These are phyloP conservation scores for Aureoboletus auriporus DNA, from an alignment of 768 basidiomycete genomes.

Conservation along the genomic window DNA sequence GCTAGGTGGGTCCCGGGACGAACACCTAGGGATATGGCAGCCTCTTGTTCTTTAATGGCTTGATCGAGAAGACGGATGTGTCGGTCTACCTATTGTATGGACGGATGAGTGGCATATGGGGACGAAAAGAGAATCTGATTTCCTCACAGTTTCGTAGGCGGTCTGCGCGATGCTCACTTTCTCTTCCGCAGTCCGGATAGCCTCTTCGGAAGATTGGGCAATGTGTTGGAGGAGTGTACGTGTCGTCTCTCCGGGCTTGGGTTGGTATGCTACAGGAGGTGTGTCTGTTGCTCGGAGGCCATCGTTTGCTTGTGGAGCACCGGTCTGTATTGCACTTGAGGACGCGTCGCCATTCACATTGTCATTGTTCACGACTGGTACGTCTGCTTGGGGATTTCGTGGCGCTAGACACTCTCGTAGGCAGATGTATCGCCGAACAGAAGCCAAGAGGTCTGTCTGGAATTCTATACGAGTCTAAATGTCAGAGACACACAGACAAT, in stretches of 20 bases:
- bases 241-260: constrained; percentile 34
- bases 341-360: background rate
- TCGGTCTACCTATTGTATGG: constrained; percentile 58
- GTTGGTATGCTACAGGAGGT: background rate
- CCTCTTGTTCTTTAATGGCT: constrained; percentile 60
- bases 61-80: constrained; percentile 77
- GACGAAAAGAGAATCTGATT: background rate
- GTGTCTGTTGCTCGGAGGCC: background rate
- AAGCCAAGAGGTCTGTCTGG: constrained; percentile 38
- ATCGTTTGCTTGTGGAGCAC: background rate
- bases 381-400: background rate
- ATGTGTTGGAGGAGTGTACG: constrained; percentile 54
- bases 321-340: constrained; percentile 6
- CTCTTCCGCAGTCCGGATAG: constrained; percentile 65
- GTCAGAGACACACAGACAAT: constrained; percentile 1
- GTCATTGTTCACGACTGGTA: background rate
- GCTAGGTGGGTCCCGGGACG: constrained; percentile 52
- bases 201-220: constrained; percentile 55
- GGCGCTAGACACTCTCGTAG: constrained; percentile 29
- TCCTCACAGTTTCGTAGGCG: constrained; percentile 62
- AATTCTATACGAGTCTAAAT: constrained; percentile 30
- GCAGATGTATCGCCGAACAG: constrained; percentile 45
- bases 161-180: constrained; percentile 74
- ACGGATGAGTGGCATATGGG: background rate
- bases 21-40: constrained; percentile 48